These are phyloP conservation scores for Suhomyces taliae DNA, from an alignment of 1,139 yeast genomes.

Conservation along the genomic window DNA sequence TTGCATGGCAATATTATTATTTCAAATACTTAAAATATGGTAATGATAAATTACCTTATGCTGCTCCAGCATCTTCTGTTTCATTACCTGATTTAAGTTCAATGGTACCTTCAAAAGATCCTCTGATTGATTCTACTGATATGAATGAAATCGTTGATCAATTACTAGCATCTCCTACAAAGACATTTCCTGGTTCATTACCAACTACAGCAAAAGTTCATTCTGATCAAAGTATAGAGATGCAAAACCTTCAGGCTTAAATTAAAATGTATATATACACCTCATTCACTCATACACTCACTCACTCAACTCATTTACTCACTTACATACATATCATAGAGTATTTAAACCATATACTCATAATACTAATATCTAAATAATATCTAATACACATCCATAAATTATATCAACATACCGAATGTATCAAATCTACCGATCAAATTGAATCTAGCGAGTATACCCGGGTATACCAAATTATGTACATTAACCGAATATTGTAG, in stretches of 20 bases:
- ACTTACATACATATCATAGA: too few relatives aligned
- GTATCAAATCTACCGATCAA: too few relatives aligned
- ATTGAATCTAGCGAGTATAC: too few relatives aligned
- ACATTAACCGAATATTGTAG: too few relatives aligned
- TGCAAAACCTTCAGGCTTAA: slow-evolving; percentile 2
- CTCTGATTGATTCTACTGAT: slow-evolving; percentile 1
- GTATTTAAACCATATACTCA: too few relatives aligned
- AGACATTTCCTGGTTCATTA: background rate
- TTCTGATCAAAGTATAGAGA: slow-evolving; percentile 10
- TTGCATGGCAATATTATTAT: slow-evolving; percentile 72
- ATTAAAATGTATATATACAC: background rate
- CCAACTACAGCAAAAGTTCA: slow-evolving; percentile 1
- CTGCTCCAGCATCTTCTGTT: background rate
- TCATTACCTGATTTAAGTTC: slow-evolving; percentile 1
- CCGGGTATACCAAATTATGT: too few relatives aligned
- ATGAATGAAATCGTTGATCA: slow-evolving; percentile 10
- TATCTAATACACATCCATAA: too few relatives aligned
- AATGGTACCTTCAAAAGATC: background rate
- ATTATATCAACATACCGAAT: too few relatives aligned
- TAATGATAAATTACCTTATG: background rate
- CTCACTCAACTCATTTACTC: too few relatives aligned
- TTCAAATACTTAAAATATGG: slow-evolving; percentile 31
- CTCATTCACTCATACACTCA: too few relatives aligned
- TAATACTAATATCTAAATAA: too few relatives aligned
- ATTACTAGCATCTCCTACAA: slow-evolving; percentile 2